Conservation (phyloP, 306 rosid genomes). For the Sindora glabra region DNA sequence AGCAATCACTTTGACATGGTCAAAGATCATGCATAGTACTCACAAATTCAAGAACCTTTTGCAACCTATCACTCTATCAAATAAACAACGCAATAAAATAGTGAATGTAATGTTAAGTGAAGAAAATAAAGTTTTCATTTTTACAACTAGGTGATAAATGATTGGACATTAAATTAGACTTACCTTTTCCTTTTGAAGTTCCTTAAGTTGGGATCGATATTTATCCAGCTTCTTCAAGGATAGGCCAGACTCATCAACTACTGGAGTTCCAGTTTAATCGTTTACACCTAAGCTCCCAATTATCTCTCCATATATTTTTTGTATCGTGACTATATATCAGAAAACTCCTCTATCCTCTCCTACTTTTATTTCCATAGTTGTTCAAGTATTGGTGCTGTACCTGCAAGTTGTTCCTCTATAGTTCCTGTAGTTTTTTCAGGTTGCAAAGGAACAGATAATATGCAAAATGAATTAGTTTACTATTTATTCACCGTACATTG, state of each 20-base stretch:
- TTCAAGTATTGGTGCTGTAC: constrained; percentile 84
- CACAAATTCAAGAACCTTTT: constrained; percentile 83
- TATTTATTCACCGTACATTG: background rate
- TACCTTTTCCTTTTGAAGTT: constrained; percentile 97
- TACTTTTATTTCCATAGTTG: constrained; percentile 87
- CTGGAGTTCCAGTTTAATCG: constrained; percentile 37
- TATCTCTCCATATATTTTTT: constrained; percentile 91
- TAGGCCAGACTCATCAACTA: constrained; percentile 71
- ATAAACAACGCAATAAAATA: constrained; percentile 18
- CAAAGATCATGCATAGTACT: constrained; percentile 85
- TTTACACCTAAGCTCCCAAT: constrained; percentile 55
- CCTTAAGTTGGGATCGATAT: constrained; percentile 83
- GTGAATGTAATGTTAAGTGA: constrained; percentile 9
- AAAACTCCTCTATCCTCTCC: constrained; percentile 79
- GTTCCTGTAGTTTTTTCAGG: constrained; percentile 36
- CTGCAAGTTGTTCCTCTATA: constrained; percentile 46
- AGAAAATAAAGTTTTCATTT: background rate
- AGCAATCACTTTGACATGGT: constrained; percentile 92
- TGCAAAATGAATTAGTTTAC: constrained; percentile 7
- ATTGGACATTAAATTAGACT: constrained; percentile 1
- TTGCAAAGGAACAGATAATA: constrained; percentile 10
- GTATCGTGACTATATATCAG: constrained; percentile 82
- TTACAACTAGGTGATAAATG: constrained; percentile 7
- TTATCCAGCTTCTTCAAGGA: constrained; percentile 82
- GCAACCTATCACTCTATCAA: constrained; percentile 78